These are phyloP conservation scores for Ascochyta rabiei DNA, from an alignment of 2,329 filamentous ascomycete genomes.

Conservation along the genomic window DNA sequence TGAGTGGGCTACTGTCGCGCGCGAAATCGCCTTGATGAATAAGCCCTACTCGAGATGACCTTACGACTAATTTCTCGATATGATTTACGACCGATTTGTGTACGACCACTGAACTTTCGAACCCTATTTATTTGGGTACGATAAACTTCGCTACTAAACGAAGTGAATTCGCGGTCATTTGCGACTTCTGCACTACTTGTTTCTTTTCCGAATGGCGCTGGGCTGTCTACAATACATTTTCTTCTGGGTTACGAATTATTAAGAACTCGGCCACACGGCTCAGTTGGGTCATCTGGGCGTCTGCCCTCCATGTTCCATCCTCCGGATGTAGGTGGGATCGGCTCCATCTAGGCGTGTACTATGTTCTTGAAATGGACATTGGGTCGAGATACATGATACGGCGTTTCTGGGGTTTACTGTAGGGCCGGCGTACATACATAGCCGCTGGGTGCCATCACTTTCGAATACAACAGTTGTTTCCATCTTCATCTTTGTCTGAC, in stretches of 20 bases:
- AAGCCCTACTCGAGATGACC: slow-evolving; percentile 79
- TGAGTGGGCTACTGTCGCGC: slow-evolving; percentile 86
- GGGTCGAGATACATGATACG: slow-evolving; percentile 5
- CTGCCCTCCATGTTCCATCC: slow-evolving; percentile 10
- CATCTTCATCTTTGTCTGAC: no score
- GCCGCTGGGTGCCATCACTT: background rate
- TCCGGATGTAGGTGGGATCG: slow-evolving; percentile 1
- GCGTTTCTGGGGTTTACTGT: background rate
- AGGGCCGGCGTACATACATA: background rate
- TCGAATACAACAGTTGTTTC: no score
- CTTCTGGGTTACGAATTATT: slow-evolving; percentile 11
- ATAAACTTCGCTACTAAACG: slow-evolving; percentile 5
- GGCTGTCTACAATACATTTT: slow-evolving; percentile 13
- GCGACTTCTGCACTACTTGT: background rate
- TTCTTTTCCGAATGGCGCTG: background rate
- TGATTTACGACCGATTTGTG: slow-evolving; percentile 31
- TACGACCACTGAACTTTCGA: slow-evolving; percentile 26
- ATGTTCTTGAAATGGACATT: slow-evolving; percentile 11
- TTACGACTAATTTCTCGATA: slow-evolving; percentile 17
- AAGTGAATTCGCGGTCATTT: slow-evolving; percentile 15
- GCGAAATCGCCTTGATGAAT: slow-evolving; percentile 96
- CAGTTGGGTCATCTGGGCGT: slow-evolving; percentile 24
- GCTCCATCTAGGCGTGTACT: slow-evolving; percentile 12
- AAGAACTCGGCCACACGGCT: slow-evolving; percentile 25
- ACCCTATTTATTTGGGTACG: slow-evolving; percentile 14